Base-by-base conservation (phyloP, 352 stramenopile species). In the Lagenidium sp. region DNA sequence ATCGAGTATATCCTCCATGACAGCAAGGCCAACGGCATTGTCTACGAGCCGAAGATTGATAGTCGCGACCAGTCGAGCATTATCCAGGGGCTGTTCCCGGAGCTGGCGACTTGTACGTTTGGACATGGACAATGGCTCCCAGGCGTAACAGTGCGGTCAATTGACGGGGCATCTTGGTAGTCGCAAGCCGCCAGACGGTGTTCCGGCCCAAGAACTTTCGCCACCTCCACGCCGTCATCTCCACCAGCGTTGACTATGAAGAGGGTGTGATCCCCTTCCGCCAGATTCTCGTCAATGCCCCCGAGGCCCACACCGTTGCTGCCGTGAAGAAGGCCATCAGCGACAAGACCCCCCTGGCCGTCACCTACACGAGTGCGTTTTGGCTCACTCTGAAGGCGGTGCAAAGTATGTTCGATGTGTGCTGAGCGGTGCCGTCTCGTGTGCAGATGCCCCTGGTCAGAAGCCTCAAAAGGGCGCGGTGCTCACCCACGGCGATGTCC, bases 11-110 rank as follows among this genome's bases (percentile, higher is more conserved):
- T 94, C 35, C 60, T 94, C 36, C 64, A 88, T 30, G 82, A 94
- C 65, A 75, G 67, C 51, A 68, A 84, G 43, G 80, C 82, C 48
- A 82, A 55, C 40, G 80, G 73, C 18, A 65, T 94, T 21, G 39
- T 94, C 20, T 94, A 91, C 54, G 82, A 91, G 53, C 80, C 78
- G 13, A 93, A 90, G 70, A 73, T 86, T 47, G 60, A 51, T 18
- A 69, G 72, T 19, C 73, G 73, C 44, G 73, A 94, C 63, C 73
- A 88, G 59, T 82, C 76, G 28, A 42, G 63, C 35, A 63, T 94
- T 53, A 69, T 91, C 41, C 62, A 84, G 42, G 31, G 53, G 11
- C 58, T 94, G 7, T 83, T 93, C 52, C 77, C 77, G 6, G 73
- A 91, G 53, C 69, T 92, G 19, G 70, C 55, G 24, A 85, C 74